Conservation (phyloP, 306 rosid genomes). For the Cucurbita ficifolia region DNA sequence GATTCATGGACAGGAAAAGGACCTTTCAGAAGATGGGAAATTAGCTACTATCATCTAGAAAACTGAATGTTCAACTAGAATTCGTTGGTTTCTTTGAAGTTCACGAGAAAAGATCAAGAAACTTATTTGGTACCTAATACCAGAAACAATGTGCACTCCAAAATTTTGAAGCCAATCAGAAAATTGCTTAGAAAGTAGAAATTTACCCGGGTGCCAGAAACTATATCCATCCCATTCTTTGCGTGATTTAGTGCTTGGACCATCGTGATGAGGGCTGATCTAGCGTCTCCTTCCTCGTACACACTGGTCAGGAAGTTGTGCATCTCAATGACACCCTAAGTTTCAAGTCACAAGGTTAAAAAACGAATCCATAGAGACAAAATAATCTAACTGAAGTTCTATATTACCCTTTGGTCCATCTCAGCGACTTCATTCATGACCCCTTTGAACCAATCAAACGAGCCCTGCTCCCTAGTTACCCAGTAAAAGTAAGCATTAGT, state of each 20-base stretch:
- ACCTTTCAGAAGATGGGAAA: neutral
- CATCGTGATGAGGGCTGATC: constrained; percentile 98
- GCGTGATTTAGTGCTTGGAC: constrained; percentile 99
- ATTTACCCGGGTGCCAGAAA: constrained; percentile 86
- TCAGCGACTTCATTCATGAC: constrained; percentile 99
- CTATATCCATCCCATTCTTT: constrained; percentile 94
- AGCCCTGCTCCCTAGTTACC: constrained; percentile 99
- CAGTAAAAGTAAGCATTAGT: constrained; percentile 95
- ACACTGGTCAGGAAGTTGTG: constrained; percentile 98
- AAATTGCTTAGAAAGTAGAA: neutral
- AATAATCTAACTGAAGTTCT: neutral
- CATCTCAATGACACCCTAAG: constrained; percentile 98
- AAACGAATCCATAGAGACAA: neutral
- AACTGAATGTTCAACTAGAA: neutral
- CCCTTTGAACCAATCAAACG: constrained; percentile 99
- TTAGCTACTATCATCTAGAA: neutral
- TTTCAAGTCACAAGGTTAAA: constrained; percentile 13
- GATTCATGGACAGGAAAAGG: neutral
- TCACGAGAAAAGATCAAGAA: neutral
- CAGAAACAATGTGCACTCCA: neutral
- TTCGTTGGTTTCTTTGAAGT: neutral
- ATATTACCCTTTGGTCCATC: constrained; percentile 72
- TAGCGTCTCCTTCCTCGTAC: constrained; percentile 96
- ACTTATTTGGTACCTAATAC: neutral
- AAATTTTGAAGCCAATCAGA: neutral